Evolutionary conservation across 225 moss, liverwort and hornwort genomes (phyloP).

Genomic region (Pseudoscleropodium purum): DNA sequence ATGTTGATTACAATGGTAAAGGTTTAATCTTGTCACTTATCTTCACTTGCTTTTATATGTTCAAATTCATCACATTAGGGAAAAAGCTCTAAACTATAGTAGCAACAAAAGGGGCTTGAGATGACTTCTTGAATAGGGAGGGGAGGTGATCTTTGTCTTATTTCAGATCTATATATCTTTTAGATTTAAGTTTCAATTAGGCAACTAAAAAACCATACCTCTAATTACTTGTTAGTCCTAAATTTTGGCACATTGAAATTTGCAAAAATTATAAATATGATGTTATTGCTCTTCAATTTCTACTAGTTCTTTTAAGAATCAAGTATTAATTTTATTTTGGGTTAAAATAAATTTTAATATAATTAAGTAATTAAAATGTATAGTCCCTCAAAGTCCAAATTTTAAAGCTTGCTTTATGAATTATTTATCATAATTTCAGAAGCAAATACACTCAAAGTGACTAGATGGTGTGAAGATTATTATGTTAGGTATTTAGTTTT

Average conservation of each 20-base stretch:
- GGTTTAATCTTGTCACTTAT: not conserved
- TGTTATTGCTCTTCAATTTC: no score
- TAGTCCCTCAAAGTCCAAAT: no score
- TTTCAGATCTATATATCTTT: accelerated
- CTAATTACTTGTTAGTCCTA: not conserved
- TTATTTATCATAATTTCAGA: no score
- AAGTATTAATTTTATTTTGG: no score
- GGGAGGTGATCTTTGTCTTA: not conserved
- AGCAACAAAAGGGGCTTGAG: not conserved
- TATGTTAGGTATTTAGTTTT: no score
- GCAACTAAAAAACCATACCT: not conserved
- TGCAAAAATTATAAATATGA: no score
- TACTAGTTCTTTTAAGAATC: no score
- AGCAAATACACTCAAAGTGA: no score
- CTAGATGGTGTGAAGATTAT: no score
- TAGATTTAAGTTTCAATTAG: not conserved
- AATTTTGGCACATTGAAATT: not conserved
- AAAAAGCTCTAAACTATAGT: not conserved
- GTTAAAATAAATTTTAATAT: no score
- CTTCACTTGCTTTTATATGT: not conserved
- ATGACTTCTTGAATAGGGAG: not conserved
- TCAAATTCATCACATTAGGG: not conserved
- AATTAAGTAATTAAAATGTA: no score
- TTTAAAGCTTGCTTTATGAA: no score
- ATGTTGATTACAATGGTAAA: not conserved